Evolutionary conservation across 108 stramenopile genomes (phyloP).

Genomic region (Cylindrotheca fusiformis): DNA sequence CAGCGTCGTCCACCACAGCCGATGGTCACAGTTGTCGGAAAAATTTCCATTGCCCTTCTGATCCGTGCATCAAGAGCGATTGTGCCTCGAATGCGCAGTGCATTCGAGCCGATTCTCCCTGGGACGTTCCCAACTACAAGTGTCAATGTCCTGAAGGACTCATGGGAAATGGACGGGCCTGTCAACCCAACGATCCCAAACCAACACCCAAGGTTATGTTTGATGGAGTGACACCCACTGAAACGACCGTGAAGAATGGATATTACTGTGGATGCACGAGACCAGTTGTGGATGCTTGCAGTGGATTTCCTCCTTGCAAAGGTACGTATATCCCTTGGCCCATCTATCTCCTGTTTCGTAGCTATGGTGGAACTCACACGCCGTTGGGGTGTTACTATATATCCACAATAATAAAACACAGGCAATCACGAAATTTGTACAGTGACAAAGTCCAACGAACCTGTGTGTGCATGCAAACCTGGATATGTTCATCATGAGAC

Average conservation of each 20-base stretch:
- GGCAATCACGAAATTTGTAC: slow-evolving; percentile 71
- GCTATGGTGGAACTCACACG: no score
- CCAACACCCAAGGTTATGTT: slow-evolving; percentile 71
- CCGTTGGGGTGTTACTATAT: no score
- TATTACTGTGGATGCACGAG: slow-evolving; percentile 78
- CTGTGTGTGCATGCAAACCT: slow-evolving; percentile 73
- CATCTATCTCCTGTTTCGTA: neutral
- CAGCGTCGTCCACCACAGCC: slow-evolving; percentile 34
- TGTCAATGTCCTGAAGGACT: slow-evolving; percentile 71
- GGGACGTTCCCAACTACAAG: slow-evolving; percentile 39
- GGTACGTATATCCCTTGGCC: slow-evolving; percentile 42
- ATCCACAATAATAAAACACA: slow-evolving; percentile 14
- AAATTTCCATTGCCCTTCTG: slow-evolving; percentile 62
- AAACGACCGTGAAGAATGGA: slow-evolving; percentile 61
- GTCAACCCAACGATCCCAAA: slow-evolving; percentile 37
- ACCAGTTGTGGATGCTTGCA: slow-evolving; percentile 77
- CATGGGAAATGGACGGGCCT: slow-evolving; percentile 77
- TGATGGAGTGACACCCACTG: slow-evolving; percentile 81
- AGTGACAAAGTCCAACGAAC: slow-evolving; percentile 46
- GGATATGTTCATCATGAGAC: slow-evolving; percentile 62
- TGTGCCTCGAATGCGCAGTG: slow-evolving; percentile 68
- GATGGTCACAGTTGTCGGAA: slow-evolving; percentile 61
- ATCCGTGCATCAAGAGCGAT: slow-evolving; percentile 53
- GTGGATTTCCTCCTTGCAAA: slow-evolving; percentile 77
- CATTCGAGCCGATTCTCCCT: slow-evolving; percentile 47